Base-by-base conservation (phyloP, 2,329 filamentous ascomycete genomes). In the Xylariomycetidae sp. region DNA sequence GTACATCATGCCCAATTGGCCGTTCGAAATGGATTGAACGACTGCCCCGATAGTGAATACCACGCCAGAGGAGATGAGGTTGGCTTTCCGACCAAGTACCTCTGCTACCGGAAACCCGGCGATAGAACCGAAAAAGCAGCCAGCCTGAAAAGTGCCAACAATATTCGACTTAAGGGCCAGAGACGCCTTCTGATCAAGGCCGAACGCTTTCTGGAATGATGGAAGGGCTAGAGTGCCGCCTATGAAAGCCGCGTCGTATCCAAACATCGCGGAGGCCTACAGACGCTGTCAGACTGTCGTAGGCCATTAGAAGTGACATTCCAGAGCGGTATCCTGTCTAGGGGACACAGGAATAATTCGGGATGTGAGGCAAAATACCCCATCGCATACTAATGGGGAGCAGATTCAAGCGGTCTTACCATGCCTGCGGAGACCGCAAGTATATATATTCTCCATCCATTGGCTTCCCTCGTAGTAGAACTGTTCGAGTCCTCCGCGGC, bases 101-200 rank as follows among this genome's bases (percentile, higher is more conserved):
- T 67, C 62, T 4, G 56, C 59, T 20, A 66, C 52, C 9, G 57
- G 58, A 37, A 59, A 64, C n/a, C 39, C 69, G 34, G 72, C 61
- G 32, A 76, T 59, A 3, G 74, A 65, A 13, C 76, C 76, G 41
- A 80, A 79, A 57, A 81, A 79, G 19, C 74, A 75, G 29, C 76
- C 76, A 9, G 74, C 76, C 51, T 79, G 76, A 23, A 54, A 79
- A 34, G 70, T 67, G n/a, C 67, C 74, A 28, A 78, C 74, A 36
- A 79, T 78, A 44, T 78, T 79, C 37, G 70, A 61, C 43, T 68
- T 72, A 20, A 72, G 59, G 6, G 29, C n/a, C 9, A 17, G 59
- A 12, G 68, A 53, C n/a, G 66, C 39, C 52, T 54, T 14, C 9
- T 10, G 8, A 14, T 15, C 14, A 43, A 79, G 72, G 4, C 58